Percentiles rank a stretch among this genome's conserved stretches.
These are phyloP conservation scores for Scheffersomyces insectosa DNA, from an alignment of 1,139 yeast species.

Conservation along the genomic window DNA sequence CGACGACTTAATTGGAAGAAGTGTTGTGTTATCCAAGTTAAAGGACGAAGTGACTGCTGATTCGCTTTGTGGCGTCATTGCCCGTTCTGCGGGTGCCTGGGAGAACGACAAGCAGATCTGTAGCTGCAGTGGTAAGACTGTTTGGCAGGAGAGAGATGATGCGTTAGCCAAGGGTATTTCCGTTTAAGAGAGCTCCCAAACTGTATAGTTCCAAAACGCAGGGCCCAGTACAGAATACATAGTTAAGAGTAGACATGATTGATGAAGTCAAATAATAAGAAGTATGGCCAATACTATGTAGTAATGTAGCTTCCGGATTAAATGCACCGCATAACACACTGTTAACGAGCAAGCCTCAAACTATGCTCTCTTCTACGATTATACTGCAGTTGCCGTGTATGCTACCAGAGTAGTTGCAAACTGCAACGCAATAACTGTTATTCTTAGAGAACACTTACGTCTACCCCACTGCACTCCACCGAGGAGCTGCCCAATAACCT, in stretches of 20 bases:
- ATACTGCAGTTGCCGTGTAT: too few relatives aligned
- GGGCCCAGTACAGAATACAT: neutral
- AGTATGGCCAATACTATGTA: too few relatives aligned
- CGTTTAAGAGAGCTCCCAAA: slow-evolving; percentile 9
- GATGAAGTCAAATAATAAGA: neutral
- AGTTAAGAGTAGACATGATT: neutral
- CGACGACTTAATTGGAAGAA: slow-evolving; percentile 74
- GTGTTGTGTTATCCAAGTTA: slow-evolving; percentile 60
- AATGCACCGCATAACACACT: too few relatives aligned
- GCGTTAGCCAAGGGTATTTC: slow-evolving; percentile 59
- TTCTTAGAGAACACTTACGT: too few relatives aligned
- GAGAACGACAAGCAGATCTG: slow-evolving; percentile 92
- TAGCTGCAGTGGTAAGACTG: slow-evolving; percentile 91
- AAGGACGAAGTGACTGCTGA: slow-evolving; percentile 39
- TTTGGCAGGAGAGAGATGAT: slow-evolving; percentile 91
- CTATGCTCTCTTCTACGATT: too few relatives aligned
- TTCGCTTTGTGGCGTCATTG: slow-evolving; percentile 81
- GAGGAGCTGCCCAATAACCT: too few relatives aligned
- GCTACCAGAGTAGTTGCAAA: too few relatives aligned
- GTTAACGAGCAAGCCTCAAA: too few relatives aligned
- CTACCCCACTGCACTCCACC: too few relatives aligned
- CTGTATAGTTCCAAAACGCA: neutral
- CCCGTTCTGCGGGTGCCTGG: slow-evolving; percentile 97
- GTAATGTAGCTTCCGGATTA: too few relatives aligned
- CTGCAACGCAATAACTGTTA: too few relatives aligned